A percentile compares a stretch with the other conserved stretches of the same genome.
These are phyloP conservation scores for Euptelea pleiosperma DNA, from an alignment of 164 flowering plant species.

Conservation along the genomic window DNA sequence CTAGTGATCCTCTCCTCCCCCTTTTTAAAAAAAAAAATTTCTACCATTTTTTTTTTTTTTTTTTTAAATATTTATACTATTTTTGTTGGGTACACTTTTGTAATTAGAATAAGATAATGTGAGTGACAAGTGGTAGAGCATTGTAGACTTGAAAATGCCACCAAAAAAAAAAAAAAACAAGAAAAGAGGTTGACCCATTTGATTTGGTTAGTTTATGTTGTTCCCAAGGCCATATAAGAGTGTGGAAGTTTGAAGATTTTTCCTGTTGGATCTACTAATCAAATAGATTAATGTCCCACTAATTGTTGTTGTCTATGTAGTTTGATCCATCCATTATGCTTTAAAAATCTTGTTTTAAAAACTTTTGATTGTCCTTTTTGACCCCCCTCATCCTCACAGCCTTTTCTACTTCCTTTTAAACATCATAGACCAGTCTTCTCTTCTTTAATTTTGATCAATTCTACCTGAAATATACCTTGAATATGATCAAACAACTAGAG, in stretches of 20 bases:
- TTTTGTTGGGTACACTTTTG: too few relatives aligned
- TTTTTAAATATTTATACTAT: too few relatives aligned
- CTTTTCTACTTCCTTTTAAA: constrained; percentile 36
- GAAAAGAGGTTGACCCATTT: constrained; percentile 43
- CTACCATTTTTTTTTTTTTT: too few relatives aligned
- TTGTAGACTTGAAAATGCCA: constrained; percentile 29
- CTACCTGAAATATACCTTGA: neutral
- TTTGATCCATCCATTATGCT: constrained; percentile 19
- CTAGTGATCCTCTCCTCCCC: neutral
- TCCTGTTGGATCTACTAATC: constrained; percentile 26
- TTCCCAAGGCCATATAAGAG: constrained; percentile 52
- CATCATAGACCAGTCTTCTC: constrained; percentile 13
- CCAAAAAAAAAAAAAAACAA: constrained; percentile 35
- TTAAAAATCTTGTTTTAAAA: constrained; percentile 10
- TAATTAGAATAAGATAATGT: constrained; percentile 6
- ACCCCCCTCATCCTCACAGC: constrained; percentile 35
- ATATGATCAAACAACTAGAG: neutral
- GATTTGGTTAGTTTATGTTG: constrained; percentile 34
- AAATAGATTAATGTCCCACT: constrained; percentile 31
- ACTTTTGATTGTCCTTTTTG: constrained; percentile 40
- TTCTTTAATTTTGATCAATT: too few relatives aligned
- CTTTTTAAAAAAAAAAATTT: too few relatives aligned
- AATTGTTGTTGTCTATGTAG: constrained; percentile 16
- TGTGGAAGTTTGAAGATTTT: constrained; percentile 21
- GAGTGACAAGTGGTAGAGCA: constrained; percentile 28